Base-by-base conservation (phyloP, 1,139 yeast species). In the Lodderomyces orthopsilosis region DNA sequence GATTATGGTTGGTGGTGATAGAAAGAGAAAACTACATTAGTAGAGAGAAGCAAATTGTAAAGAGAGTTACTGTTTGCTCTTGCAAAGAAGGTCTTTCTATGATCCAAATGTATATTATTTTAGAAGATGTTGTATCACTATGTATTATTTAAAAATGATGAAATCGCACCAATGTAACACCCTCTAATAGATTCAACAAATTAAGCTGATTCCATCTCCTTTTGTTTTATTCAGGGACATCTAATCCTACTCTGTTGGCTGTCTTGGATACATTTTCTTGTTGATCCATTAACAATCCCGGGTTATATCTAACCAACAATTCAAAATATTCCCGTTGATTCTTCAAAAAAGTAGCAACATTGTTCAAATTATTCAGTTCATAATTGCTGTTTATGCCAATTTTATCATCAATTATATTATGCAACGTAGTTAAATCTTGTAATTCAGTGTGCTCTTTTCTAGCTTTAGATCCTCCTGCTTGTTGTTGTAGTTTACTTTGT, bases 201-300 rank as follows among this genome's bases (percentile, higher is more conserved):
- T n/a, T n/a, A n/a, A n/a, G n/a, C n/a, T n/a, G n/a, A n/a, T n/a
- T n/a, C n/a, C 27, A 33, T 22, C 18, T 23, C 22, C 36, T 9
- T 27, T 4, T 35, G 3, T 19, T 12, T 7, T 56, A 57, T 41
- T 62, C 56, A 14, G 70, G 70, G 8, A 63, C 65, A 18, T 49
- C 45, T 36, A 91, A 74, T 0, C 98, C 98, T 12, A 93, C 98
- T 50, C 83, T 75, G 46, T 83, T 76, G 4, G 98, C 98, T 3
- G 95, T 84, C 56, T 78, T 79, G 54, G 81, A 71, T 21, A 91
- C 83, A 46, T 85, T 82, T 48, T 91, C 96, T 45, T 77, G 79
- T 55, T 86, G 95, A 26, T 81, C 77, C 81, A 85, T 78, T 34
- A 79, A 77, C 50, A 86, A 73, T 1, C 95, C 95, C 1, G 95